Percentiles rank a stretch among this genome's conserved stretches.
These are phyloP conservation scores for Microsporum ferrugineum DNA, from an alignment of 2,329 filamentous ascomycete species.

Conservation along the genomic window DNA sequence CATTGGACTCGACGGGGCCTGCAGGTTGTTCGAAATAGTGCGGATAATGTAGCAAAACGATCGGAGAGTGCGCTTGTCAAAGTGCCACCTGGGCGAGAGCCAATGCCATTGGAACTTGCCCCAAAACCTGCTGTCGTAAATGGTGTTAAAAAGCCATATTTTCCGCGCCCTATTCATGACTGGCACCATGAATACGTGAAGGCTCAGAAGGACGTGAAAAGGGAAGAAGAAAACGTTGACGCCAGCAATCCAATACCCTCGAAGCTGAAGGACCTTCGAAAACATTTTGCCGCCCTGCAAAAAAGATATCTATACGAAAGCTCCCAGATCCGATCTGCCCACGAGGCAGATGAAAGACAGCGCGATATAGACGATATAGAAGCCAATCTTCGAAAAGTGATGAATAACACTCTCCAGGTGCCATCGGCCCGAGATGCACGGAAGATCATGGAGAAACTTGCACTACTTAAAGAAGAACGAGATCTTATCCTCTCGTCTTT, in stretches of 20 bases:
- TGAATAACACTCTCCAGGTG: background rate
- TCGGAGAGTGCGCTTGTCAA: constrained; percentile 20
- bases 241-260: background rate
- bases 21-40: constrained; percentile 18
- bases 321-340: constrained; percentile 11
- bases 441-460: background rate
- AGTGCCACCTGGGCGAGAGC: constrained; percentile 23
- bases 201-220: background rate
- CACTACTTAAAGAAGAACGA: background rate
- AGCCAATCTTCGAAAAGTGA: constrained; percentile 4
- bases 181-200: constrained; percentile 36
- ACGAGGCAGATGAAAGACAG: constrained; percentile 11
- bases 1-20: constrained; percentile 20
- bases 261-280: constrained; percentile 3
- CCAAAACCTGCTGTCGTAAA: constrained; percentile 16
- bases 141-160: constrained; percentile 15
- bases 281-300: constrained; percentile 10
- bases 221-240: constrained; percentile 7
- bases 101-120: constrained; percentile 17
- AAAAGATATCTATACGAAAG: constrained; percentile 22
- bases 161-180: constrained; percentile 27
- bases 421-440: background rate
- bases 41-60: constrained; percentile 22
- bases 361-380: constrained; percentile 22
- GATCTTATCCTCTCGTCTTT: background rate